These are phyloP conservation scores for Beauveria rudraprayagi DNA, from an alignment of 2,329 filamentous ascomycete species.

Conservation along the genomic window DNA sequence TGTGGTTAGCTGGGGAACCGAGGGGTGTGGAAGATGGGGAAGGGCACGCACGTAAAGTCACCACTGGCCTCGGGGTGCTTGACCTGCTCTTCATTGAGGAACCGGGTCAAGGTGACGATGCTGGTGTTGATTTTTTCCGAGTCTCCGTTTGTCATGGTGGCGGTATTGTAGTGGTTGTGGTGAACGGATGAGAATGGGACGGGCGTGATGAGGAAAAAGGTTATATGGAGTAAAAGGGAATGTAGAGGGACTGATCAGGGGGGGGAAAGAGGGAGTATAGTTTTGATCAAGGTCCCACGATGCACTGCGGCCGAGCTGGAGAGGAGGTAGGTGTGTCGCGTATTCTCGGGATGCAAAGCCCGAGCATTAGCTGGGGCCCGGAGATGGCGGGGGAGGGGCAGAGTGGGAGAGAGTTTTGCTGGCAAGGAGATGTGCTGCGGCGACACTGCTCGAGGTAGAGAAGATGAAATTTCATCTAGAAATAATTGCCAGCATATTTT, in stretches of 20 bases:
- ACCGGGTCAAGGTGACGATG: constrained; percentile 90
- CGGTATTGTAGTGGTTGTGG: constrained; percentile 14
- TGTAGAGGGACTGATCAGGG: neutral
- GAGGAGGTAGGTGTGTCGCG: neutral
- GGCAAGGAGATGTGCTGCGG: neutral
- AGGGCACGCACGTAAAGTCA: constrained; percentile 79
- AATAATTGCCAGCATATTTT: no score
- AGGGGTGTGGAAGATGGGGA: neutral
- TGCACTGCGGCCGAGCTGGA: neutral
- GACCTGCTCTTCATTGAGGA: constrained; percentile 89
- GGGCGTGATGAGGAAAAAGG: constrained; percentile 13
- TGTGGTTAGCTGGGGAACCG: neutral
- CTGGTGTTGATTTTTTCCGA: constrained; percentile 87
- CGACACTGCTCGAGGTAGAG: neutral
- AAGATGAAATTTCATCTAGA: no score
- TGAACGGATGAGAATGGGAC: constrained; percentile 10
- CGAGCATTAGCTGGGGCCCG: constrained; percentile 8
- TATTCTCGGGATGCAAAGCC: constrained; percentile 12
- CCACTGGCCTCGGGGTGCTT: constrained; percentile 93
- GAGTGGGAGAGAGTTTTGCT: neutral
- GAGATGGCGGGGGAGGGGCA: constrained; percentile 12
- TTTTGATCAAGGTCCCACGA: constrained; percentile 11
- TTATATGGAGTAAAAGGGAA: neutral
- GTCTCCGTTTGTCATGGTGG: constrained; percentile 34
- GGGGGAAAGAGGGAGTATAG: constrained; percentile 2